Evolutionary conservation across 495 filamentous ascomycete species (phyloP).

Genomic region (Physcia stellaris): DNA sequence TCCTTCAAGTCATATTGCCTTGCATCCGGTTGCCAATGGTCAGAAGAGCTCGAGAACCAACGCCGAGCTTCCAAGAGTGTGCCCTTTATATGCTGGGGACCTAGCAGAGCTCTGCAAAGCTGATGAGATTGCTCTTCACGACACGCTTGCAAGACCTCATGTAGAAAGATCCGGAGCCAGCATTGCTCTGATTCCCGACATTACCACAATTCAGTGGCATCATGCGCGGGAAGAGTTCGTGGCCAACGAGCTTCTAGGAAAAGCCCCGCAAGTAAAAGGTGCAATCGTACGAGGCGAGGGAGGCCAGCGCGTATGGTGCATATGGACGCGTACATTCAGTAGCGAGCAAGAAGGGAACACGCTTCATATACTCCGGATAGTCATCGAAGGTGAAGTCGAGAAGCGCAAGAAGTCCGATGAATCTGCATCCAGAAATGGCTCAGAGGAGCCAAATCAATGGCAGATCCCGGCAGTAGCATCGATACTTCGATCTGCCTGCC

Average conservation of each 20-base stretch:
- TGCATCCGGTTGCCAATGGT: slow-evolving; percentile 31
- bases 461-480: slow-evolving; percentile 31
- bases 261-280: slow-evolving; percentile 49
- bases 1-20: slow-evolving; percentile 52
- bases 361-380: slow-evolving; percentile 65
- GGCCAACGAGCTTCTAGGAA: slow-evolving; percentile 35
- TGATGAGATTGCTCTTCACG: slow-evolving; percentile 39
- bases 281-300: slow-evolving; percentile 42
- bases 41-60: slow-evolving; percentile 6
- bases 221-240: slow-evolving; percentile 79
- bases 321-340: slow-evolving; percentile 69
- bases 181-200: slow-evolving; percentile 61
- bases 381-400: slow-evolving; percentile 46
- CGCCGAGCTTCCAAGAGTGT: background rate
- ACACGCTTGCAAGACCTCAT: slow-evolving; percentile 17
- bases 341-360: slow-evolving; percentile 44
- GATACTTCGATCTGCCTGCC: slow-evolving; percentile 38
- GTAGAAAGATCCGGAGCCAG: slow-evolving; percentile 21
- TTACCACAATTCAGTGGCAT: slow-evolving; percentile 70
- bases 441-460: slow-evolving; percentile 17
- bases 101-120: slow-evolving; percentile 39
- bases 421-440: background rate
- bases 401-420: slow-evolving; percentile 23
- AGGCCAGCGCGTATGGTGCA: slow-evolving; percentile 53
- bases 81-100: slow-evolving; percentile 33